These are phyloP conservation scores for Fusarium sp. DNA, from an alignment of 2,329 filamentous ascomycete species.

Conservation along the genomic window DNA sequence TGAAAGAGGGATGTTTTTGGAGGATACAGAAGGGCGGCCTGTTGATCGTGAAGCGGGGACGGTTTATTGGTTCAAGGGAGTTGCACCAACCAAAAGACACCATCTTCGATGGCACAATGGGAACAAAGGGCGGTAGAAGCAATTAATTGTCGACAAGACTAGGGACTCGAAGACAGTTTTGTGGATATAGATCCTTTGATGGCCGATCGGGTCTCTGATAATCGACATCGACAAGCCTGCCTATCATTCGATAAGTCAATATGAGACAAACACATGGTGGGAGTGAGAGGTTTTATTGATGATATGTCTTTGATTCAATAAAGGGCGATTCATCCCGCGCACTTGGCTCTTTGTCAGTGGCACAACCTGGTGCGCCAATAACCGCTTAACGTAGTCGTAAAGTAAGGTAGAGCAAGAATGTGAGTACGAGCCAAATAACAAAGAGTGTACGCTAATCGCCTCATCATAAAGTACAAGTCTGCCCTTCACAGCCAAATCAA, in stretches of 20 bases:
- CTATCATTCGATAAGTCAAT: not conserved
- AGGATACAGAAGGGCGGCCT: conserved; percentile 22
- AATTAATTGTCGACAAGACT: conserved; percentile 20
- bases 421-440: conserved; percentile 18
- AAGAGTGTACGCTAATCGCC: conserved; percentile 28
- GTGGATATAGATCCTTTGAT: conserved; percentile 15
- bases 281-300: not conserved
- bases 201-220: not conserved
- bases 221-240: not conserved
- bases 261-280: conserved; percentile 11
- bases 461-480: conserved; percentile 32
- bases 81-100: conserved; percentile 22
- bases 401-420: conserved; percentile 20
- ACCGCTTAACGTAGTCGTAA: conserved; percentile 3
- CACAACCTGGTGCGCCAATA: conserved; percentile 7
- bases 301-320: conserved; percentile 15
- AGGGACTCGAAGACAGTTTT: conserved; percentile 24
- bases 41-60: conserved; percentile 31
- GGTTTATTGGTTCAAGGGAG: conserved; percentile 33
- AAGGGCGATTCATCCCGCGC: conserved; percentile 20
- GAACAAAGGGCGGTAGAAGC: conserved; percentile 37
- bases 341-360: conserved; percentile 13
- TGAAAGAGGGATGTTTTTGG: conserved; percentile 22
- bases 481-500: conserved; percentile 42
- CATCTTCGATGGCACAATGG: conserved; percentile 22